Conservation (phyloP, 257 asterid genomes). For the Solanum sitiens region DNA sequence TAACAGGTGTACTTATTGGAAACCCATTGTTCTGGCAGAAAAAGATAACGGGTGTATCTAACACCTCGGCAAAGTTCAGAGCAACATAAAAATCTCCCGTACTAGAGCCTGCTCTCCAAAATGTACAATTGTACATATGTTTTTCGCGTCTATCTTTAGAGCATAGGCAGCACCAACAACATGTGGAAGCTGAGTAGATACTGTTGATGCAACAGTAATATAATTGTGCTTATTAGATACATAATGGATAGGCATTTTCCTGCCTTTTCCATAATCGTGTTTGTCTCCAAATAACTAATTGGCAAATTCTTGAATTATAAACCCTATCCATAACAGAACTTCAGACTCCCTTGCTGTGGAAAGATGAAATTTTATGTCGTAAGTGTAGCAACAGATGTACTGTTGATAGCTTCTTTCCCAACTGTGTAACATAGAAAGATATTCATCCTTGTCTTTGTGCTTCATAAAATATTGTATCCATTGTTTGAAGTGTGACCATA, state of each 20-base stretch:
- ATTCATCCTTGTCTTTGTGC: constrained; percentile 78
- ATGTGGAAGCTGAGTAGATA: constrained; percentile 87
- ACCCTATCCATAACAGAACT: constrained; percentile 91
- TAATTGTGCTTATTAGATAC: constrained; percentile 85
- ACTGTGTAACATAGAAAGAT: constrained; percentile 52
- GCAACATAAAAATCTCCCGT: constrained; percentile 98
- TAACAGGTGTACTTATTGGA: constrained; percentile 93
- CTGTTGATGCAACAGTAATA: constrained; percentile 89
- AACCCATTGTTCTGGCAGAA: constrained; percentile 93
- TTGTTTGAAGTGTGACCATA: constrained; percentile 56
- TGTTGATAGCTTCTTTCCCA: constrained; percentile 76
- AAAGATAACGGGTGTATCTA: constrained; percentile 66
- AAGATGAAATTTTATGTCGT: constrained; percentile 52
- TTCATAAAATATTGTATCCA: constrained; percentile 66
- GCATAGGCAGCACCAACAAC: constrained; percentile 99
- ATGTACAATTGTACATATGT: constrained; percentile 73
- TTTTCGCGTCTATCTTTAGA: constrained; percentile 57
- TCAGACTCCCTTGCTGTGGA: constrained; percentile 99
- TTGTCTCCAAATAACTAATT: constrained; percentile 88
- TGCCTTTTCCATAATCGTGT: constrained; percentile 76
- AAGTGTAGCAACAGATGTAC: constrained; percentile 74
- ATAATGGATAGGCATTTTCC: constrained; percentile 98
- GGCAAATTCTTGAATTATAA: constrained; percentile 77
- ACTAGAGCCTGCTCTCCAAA: constrained; percentile 99
- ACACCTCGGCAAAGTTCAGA: constrained; percentile 78